Base-by-base conservation (phyloP, 2,329 filamentous ascomycete genomes). In the Coniella vitis region DNA sequence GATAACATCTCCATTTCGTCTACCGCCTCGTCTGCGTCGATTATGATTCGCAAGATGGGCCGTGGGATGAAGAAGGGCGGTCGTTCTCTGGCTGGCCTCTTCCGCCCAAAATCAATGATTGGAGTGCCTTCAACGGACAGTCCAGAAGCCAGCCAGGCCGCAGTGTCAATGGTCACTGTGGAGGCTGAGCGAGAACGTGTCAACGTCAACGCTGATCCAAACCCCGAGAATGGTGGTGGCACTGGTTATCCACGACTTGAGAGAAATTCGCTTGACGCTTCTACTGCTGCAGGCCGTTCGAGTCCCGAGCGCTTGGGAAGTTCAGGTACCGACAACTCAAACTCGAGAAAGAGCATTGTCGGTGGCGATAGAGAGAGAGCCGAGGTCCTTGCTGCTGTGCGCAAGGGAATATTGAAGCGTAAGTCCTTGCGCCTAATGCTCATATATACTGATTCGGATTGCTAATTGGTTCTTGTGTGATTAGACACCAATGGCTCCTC, bases 41-140 rank as follows among this genome's bases (percentile, higher is more conserved):
- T 94, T 59, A 94, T 94, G 88, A 86, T 98, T 57, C 83, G 93
- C 46, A 98, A 98, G 72, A 98, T 98, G 93, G 93, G 93, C 48
- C 89, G 90, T 56, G 90, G 91, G n/a, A 86, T 97, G 82, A 97
- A 95, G 77, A 94, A 93, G 69, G 85, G 89, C 45, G 86, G 86
- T 16, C 80, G 90, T 41, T 96, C 90, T 20, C 79, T 98, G 47
- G 94, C 94, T 57, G 93, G 93, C 21, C 75, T 98, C 7, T 98
- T 98, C 72, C 79, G 93, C 54, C 91, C 93, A 0, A 98, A 97
- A 66, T 97, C 91, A 1, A 76, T 95, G 14, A 79, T 91, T 58
- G 90, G 89, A 29, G 81, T 85, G 17, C 81, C 87, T 16, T 75
- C 82, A 29, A 80, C 84, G 3, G 90, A 95, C 57, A 71, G 75